Percentiles rank a stretch among this genome's conserved stretches.
phyloP scores from a whole-genome alignment of 139 green algal species.

The Zygnema cylindricum region DNA sequence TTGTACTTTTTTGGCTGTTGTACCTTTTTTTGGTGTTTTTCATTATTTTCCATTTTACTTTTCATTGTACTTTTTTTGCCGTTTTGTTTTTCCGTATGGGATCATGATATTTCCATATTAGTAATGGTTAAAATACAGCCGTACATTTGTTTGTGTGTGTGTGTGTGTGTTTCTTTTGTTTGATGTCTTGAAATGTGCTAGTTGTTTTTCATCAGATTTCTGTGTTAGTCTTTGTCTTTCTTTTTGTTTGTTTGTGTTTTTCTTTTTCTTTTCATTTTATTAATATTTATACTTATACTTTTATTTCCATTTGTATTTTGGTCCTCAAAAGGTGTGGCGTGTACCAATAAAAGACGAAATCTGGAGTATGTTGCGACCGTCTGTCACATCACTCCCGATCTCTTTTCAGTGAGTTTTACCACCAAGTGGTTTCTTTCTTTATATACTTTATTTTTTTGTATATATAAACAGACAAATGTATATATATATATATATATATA shows the following conservation, averaged over 20 bases:
- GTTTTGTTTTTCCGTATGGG: not conserved
- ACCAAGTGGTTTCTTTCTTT: no score
- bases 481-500: no score
- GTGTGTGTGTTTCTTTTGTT: slow-evolving; percentile 16
- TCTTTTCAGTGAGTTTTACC: slow-evolving; percentile 10
- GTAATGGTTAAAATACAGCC: not conserved
- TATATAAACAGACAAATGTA: no score
- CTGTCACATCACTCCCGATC: slow-evolving; percentile 11
- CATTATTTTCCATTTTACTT: not conserved
- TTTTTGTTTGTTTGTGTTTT: not conserved
- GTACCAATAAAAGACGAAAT: not conserved
- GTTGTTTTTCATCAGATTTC: not conserved
- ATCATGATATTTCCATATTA: no score
- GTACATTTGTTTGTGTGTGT: not conserved
- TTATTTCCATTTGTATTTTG: not conserved
- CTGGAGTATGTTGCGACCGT: slow-evolving; percentile 36
- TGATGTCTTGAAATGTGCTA: no score
- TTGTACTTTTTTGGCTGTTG: not conserved
- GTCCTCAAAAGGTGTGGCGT: slow-evolving; percentile 36
- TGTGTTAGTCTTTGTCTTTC: not conserved
- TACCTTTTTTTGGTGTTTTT: not conserved
- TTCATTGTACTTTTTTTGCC: not conserved
- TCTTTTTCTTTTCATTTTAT: not conserved
- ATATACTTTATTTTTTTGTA: no score
- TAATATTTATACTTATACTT: no score